These are phyloP conservation scores for Aeminium ludgeri DNA, from an alignment of 495 filamentous ascomycete species.

Conservation along the genomic window DNA sequence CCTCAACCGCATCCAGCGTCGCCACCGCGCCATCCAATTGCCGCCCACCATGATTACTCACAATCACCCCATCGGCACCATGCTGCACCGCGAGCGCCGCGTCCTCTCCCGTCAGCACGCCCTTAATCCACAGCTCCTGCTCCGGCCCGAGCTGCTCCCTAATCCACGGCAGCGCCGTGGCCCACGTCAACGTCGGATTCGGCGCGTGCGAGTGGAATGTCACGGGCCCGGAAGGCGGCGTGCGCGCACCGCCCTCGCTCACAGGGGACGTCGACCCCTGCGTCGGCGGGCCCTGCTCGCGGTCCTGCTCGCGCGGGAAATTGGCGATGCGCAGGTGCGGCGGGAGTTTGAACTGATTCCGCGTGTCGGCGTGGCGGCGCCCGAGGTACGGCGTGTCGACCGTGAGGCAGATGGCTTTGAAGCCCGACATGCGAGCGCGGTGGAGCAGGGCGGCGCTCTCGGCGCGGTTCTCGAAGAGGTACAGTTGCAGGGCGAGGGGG, in stretches of 20 bases:
- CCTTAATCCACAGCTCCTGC: slow-evolving; percentile 25
- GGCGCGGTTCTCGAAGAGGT: slow-evolving; percentile 18
- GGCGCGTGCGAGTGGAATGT: slow-evolving; percentile 25
- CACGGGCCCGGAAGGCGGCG: slow-evolving; percentile 19
- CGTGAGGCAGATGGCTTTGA: slow-evolving; percentile 24
- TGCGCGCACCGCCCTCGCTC: slow-evolving; percentile 17
- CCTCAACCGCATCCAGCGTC: slow-evolving; percentile 20
- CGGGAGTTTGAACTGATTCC: slow-evolving; percentile 30
- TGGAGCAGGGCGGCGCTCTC: slow-evolving; percentile 30
- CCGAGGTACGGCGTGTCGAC: slow-evolving; percentile 26
- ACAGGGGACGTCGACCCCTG: slow-evolving; percentile 11
- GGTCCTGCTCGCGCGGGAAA: slow-evolving; percentile 17
- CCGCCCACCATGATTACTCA: slow-evolving; percentile 36
- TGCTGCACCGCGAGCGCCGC: slow-evolving; percentile 23
- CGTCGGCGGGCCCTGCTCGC: not conserved
- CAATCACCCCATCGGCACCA: slow-evolving; percentile 23
- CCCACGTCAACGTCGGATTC: slow-evolving; percentile 26
- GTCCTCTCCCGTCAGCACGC: slow-evolving; percentile 28
- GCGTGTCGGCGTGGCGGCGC: slow-evolving; percentile 28
- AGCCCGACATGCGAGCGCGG: slow-evolving; percentile 26
- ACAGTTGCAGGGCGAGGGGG: slow-evolving; percentile 18
- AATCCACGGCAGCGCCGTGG: slow-evolving; percentile 24
- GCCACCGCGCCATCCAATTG: slow-evolving; percentile 25
- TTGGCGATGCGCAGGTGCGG: slow-evolving; percentile 22
- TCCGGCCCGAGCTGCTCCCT: slow-evolving; percentile 20